A percentile compares a stretch with the other conserved stretches of the same genome.
Evolutionary conservation across 345 rosid species (phyloP).

Genomic region (Euphorbia peplus): DNA sequence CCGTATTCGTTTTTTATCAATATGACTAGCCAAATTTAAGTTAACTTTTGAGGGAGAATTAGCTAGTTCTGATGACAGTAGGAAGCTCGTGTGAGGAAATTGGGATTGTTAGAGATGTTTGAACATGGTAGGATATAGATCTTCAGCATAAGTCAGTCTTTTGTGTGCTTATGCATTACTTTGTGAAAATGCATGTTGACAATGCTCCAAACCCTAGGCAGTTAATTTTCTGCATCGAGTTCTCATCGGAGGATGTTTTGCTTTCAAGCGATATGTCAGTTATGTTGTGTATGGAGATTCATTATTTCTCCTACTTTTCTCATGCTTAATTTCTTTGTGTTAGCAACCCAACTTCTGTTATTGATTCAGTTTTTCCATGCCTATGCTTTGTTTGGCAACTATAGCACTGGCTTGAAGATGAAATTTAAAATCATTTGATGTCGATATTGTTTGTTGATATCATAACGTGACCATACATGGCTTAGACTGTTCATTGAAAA

Average conservation of each 20-base stretch:
- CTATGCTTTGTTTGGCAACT: not conserved
- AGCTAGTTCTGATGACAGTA: not conserved
- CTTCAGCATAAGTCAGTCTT: not conserved
- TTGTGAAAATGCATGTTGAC: not conserved
- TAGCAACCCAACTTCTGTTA: not conserved
- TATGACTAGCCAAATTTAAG: not conserved
- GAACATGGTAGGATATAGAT: not conserved
- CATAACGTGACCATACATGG: too few relatives aligned
- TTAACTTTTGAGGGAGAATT: not conserved
- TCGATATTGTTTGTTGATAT: not conserved
- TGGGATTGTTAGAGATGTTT: not conserved
- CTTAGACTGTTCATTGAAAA: too few relatives aligned
- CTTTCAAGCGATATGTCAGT: not conserved
- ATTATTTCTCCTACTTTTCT: not conserved
- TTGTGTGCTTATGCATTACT: not conserved
- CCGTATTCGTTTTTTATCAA: not conserved
- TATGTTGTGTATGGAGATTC: not conserved
- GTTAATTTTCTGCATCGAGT: not conserved
- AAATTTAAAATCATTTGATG: not conserved
- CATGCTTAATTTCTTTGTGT: not conserved
- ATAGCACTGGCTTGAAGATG: slow-evolving; percentile 1
- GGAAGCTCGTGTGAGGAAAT: not conserved
- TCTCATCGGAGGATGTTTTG: not conserved
- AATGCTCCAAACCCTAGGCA: not conserved
- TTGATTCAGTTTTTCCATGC: not conserved